These are phyloP conservation scores for Novymonas esmeraldas DNA, from an alignment of 208 protist genomes.

Conservation along the genomic window DNA sequence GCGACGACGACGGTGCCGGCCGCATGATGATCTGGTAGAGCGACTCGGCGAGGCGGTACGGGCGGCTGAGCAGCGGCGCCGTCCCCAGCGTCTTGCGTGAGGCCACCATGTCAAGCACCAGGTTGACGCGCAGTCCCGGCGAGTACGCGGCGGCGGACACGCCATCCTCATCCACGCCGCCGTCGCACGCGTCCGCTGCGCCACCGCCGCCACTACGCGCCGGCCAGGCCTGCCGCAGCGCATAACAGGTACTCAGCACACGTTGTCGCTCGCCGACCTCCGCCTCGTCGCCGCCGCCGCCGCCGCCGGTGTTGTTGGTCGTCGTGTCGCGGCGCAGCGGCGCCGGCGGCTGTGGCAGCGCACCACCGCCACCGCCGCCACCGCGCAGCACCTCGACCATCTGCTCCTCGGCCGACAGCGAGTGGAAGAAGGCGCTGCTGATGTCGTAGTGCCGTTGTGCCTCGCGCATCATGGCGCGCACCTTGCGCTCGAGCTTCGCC, in stretches of 20 bases:
- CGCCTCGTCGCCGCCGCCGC: background rate
- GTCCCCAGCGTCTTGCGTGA: slow-evolving; percentile 74
- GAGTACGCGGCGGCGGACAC: slow-evolving; percentile 3
- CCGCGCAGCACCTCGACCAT: slow-evolving; percentile 38
- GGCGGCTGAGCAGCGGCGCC: slow-evolving; percentile 44
- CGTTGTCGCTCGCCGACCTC: background rate
- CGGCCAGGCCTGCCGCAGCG: slow-evolving; percentile 14
- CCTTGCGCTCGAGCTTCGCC: slow-evolving; percentile 34
- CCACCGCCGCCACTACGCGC: background rate
- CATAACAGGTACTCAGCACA: background rate
- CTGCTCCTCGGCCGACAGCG: slow-evolving; percentile 27
- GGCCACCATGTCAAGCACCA: slow-evolving; percentile 70
- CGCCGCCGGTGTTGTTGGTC: background rate
- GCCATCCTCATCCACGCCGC: background rate
- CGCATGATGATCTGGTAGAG: slow-evolving; percentile 37
- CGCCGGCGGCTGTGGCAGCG: too few relatives aligned
- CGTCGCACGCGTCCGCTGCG: background rate
- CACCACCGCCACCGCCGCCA: slow-evolving; percentile 2
- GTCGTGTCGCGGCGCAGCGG: background rate
- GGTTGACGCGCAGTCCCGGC: slow-evolving; percentile 27
- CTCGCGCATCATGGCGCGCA: slow-evolving; percentile 50
- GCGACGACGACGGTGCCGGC: too few relatives aligned
- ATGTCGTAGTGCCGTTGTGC: slow-evolving; percentile 34
- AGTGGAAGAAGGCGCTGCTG: slow-evolving; percentile 24
- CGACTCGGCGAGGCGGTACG: slow-evolving; percentile 60